Conservation (phyloP, 371 early-diverging fungal genomes). For the Rhizopus sp. region DNA sequence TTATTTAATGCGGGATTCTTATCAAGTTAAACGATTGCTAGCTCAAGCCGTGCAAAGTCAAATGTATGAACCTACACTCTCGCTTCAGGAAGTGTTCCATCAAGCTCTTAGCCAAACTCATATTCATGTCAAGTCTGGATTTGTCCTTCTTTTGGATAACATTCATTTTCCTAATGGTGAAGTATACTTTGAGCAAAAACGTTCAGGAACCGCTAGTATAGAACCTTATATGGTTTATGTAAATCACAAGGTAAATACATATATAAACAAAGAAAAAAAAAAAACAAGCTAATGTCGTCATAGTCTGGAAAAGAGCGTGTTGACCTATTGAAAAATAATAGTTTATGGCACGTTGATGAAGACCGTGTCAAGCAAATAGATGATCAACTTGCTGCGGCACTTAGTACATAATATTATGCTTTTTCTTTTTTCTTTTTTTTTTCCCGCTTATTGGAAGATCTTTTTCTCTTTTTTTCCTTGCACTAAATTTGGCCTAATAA, state of each 20-base stretch:
- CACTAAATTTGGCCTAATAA: no score
- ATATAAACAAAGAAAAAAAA: neutral
- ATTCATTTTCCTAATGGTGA: slow-evolving; percentile 28
- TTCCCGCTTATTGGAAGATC: no score
- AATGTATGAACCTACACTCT: neutral
- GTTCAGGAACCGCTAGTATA: slow-evolving; percentile 10
- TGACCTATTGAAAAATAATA: slow-evolving; percentile 11
- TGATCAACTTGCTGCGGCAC: neutral
- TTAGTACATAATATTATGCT: no score
- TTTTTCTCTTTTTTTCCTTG: no score
- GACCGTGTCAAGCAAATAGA: slow-evolving; percentile 6
- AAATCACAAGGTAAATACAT: slow-evolving; percentile 21
- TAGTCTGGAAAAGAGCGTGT: slow-evolving; percentile 18
- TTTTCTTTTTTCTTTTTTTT: no score
- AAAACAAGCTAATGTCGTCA: neutral
- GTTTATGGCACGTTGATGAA: slow-evolving; percentile 17
- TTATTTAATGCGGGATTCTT: slow-evolving; percentile 5
- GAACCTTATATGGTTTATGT: slow-evolving; percentile 25
- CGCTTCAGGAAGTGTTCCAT: slow-evolving; percentile 26
- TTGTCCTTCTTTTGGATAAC: slow-evolving; percentile 21
- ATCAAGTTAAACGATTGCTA: slow-evolving; percentile 15
- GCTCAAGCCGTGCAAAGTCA: slow-evolving; percentile 18
- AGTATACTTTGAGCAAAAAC: slow-evolving; percentile 14
- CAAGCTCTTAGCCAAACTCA: slow-evolving; percentile 14
- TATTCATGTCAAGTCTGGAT: slow-evolving; percentile 21